Evolutionary conservation across 805 yeast genomes (phyloP), one percentile per base, ranked within the genome.

Genomic region (Metschnikowia koreensis): DNA sequence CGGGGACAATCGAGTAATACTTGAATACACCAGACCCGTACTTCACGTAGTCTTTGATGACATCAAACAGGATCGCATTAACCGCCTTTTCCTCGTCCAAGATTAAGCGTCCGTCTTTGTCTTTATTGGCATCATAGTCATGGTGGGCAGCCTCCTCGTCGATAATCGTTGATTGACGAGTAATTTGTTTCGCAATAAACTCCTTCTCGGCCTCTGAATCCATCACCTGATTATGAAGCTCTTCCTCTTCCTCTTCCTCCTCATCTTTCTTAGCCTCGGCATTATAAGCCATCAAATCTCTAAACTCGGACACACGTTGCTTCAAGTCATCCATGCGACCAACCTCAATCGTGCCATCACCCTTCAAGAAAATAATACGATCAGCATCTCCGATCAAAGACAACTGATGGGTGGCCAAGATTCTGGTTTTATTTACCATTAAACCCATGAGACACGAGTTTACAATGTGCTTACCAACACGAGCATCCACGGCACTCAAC

Each of bases 331-430:
- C 78, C 22, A 81, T 71, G 0, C 87, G 77, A 11, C 92, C 97
- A 36, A 81, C 66, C 42, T 78, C 81, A 33, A 86, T 69, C 0
- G 79, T 61, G 0, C 89, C 84, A 47, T 86, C 87, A 16, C 86
- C 82, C 59, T 83, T 81, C 58, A 90, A 67, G 54, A 85, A 87
- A 11, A 90, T 74, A 33, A 90, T 71, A 44, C 86, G 75, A 64
- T 86, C 89, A 15, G 96, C 94, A 50, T 77, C 69, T 17, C 81
- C 81, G 54, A 89, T 79, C 53, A 89, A 72, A 6, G 89, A 81
- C 47, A 90, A 71, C 65, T 90, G 96, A 66, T 89, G 97, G 0
- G 97, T 90, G 1, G 96, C 96, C 61, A 89, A 73, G 11, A 90
- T 61, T 60, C 94, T 76, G 0, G 97, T 90, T 60, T 79, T 81